phyloP scores from a whole-genome alignment of 2,329 filamentous ascomycete species.

The Ceratocystis cubensis region DNA sequence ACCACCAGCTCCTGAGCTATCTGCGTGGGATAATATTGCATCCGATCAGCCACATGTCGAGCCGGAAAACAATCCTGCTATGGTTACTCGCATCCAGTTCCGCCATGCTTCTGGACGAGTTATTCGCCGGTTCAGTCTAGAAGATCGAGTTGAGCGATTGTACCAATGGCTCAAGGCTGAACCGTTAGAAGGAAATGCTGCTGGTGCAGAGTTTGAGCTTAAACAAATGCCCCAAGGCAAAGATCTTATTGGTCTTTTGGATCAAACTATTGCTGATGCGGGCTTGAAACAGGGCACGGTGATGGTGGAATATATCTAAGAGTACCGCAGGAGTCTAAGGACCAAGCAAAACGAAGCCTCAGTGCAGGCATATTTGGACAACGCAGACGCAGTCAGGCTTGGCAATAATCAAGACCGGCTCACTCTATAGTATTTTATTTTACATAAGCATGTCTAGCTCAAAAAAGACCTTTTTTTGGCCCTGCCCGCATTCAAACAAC shows the following conservation, averaged over 20 bases:
- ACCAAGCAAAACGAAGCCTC: background rate
- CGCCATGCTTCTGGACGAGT: conserved; percentile 71
- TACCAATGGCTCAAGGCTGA: conserved; percentile 96
- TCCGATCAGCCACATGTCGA: conserved; percentile 63
- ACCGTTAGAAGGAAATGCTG: conserved; percentile 61
- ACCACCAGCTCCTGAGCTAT: conserved; percentile 29
- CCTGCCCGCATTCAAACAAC: background rate
- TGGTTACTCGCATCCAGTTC: conserved; percentile 84
- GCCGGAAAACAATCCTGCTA: conserved; percentile 55
- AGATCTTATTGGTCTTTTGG: conserved; percentile 66
- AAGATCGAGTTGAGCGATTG: conserved; percentile 66
- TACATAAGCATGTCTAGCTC: background rate
- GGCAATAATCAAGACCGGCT: too few relatives aligned
- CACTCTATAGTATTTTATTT: too few relatives aligned
- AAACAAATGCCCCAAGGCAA: conserved; percentile 65
- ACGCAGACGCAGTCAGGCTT: too few relatives aligned
- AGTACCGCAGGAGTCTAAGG: conserved; percentile 25
- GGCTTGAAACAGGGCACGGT: conserved; percentile 87
- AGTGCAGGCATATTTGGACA: background rate
- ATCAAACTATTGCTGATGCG: conserved; percentile 63
- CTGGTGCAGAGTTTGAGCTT: conserved; percentile 70
- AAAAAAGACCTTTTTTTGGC: background rate
- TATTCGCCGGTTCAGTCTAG: conserved; percentile 68
- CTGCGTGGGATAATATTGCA: conserved; percentile 57
- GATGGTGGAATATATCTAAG: conserved; percentile 81